Base-by-base conservation (phyloP, 495 filamentous ascomycete genomes). In the Penicillium goetzii region DNA sequence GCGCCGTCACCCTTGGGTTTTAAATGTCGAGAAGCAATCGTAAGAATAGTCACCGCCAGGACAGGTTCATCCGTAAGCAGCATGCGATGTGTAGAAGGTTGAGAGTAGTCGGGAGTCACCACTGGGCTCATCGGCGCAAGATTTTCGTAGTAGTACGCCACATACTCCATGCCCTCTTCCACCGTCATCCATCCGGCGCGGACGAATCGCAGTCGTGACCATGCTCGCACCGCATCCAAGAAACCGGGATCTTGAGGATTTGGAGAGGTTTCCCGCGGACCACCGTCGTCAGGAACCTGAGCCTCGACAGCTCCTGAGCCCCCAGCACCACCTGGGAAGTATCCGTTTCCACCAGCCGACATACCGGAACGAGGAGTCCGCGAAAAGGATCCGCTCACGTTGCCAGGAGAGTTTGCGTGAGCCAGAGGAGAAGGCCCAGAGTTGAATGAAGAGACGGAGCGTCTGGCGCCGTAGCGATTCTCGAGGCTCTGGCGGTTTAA, bases 131-230 rank as follows among this genome's bases (percentile, higher is more conserved):
- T 80, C 4, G 93, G 93, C 4, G 92, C 91, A 2, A 97, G 84
- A 66, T 92, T 90, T 58, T 89, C 85, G 74, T 97, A 97, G 77
- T 97, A 99, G 72, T 97, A 98, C 71, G 90, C 88, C 66, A 99
- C 90, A 71, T 97, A 99, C 30, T 86, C 88, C 72, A 98, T 92
- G 1, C 90, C 93, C 74, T 99, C 95, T 66, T 88, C 86, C 2
- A 94, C 92, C 0, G 92, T 97, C 68, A 99, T 93, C 95, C 95
- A 99, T 23, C 95, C 95, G 9, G 92, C 92, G 55, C 92, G 89
- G 21, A 98, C 94, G 74, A 98, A 97, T 59, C 93, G 87, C 68
- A 96, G 88, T 65, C 91, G 85, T 11, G 90, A 88, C 95, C 95
- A 99, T 11, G 91, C 90, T 67, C 88, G 89, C 57, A 97, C 72